These are phyloP conservation scores for Ampelocalamus luodianensis DNA, from an alignment of 176 grass and related monocot genomes.

Conservation along the genomic window DNA sequence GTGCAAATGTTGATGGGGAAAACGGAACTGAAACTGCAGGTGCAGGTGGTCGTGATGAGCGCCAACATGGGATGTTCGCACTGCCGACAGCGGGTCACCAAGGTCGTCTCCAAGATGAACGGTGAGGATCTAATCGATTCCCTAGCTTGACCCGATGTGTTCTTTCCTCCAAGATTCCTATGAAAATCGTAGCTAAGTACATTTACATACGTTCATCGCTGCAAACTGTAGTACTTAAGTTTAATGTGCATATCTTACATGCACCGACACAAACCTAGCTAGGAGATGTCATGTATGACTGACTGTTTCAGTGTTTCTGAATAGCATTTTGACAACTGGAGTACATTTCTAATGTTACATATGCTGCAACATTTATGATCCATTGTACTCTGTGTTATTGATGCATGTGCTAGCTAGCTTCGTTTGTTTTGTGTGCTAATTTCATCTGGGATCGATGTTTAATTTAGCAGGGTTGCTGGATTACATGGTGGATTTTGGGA, in stretches of 20 bases:
- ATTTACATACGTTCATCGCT: neutral
- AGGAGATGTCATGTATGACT: neutral
- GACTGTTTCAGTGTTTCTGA: neutral
- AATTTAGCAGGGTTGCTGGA: constrained; percentile 83
- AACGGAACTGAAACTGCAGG: constrained; percentile 41
- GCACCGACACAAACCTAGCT: neutral
- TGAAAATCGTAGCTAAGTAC: neutral
- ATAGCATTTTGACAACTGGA: neutral
- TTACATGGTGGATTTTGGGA: constrained; percentile 96
- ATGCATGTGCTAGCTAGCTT: neutral
- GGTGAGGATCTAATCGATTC: constrained; percentile 52
- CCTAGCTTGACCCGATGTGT: neutral
- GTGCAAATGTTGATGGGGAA: constrained; percentile 4
- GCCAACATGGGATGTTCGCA: constrained; percentile 92
- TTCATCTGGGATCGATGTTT: neutral
- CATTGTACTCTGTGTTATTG: neutral
- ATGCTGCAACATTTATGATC: neutral
- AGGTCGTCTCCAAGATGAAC: constrained; percentile 97
- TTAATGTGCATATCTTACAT: neutral
- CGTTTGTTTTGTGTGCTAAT: neutral
- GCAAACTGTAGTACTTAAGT: neutral
- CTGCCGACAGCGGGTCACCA: constrained; percentile 78
- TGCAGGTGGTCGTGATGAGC: constrained; percentile 95
- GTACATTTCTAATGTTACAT: neutral
- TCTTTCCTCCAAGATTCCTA: neutral